Base-by-base conservation (phyloP, 345 rosid species). In the Iberis pinnata region DNA sequence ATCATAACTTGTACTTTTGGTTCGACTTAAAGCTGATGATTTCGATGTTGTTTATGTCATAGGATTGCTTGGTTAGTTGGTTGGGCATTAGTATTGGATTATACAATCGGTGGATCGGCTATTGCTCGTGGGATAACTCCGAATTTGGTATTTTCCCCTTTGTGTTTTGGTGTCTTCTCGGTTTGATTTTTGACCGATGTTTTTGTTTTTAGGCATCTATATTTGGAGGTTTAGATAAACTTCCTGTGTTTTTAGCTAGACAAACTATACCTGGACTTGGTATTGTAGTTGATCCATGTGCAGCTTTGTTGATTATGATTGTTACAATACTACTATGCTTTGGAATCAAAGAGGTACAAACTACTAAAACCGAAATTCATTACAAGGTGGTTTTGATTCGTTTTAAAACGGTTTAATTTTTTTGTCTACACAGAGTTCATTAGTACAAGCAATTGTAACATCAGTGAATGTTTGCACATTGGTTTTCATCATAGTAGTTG, bases 111-210 rank as follows among this genome's bases (percentile, higher is more conserved):
- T 56, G 96, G 98, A 40, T 75, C 98, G 0, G 93, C 98, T 8
- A 81, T 88, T 71, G 98, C 98, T 35, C 88, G 95, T 47, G 95
- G 95, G 72, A 79, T 86, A 67, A 63, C 90, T 18, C 95, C 95
- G 9, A 86, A 82, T 75, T 73, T 86, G 75, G 95, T 86, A 55
- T 38, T 7, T 29, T 10, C 19, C 2, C 26, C 8, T n/a, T 41
- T 41, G 37, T 33, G 26, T 18, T 14, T 3, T 43, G 29, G 3
- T 43, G 9, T 50, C 29, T 19, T 36, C 12, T 50, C 0, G 53
- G 31, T 56, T 40, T 22, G 0, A 43, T 49, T 31, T n/a, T 48
- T 26, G 58, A 65, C 25, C 9, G 5, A 9, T 58, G 15, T 27
- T 8, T 49, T 43, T 49, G 22, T 22, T 67, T 19, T 18, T 25